Evolutionary conservation across 73 alveolate species (phyloP).

Genomic region (Symbiodinium natans): DNA sequence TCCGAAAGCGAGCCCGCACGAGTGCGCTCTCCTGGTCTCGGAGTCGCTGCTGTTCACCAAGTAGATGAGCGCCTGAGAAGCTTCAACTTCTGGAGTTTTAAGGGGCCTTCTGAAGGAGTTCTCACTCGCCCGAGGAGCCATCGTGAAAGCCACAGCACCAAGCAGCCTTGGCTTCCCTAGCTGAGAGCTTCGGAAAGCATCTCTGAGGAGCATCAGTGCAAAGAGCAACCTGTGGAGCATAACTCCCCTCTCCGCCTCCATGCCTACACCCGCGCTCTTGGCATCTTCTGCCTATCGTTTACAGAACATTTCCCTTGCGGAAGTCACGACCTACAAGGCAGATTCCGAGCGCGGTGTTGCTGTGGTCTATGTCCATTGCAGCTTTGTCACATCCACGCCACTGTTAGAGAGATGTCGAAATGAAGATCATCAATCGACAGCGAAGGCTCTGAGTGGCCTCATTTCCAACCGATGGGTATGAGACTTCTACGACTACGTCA

Average conservation of each 20-base stretch:
- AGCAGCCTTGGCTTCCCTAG: conserved; percentile 2
- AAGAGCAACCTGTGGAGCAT: no score
- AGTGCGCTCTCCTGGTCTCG: conserved; percentile 86
- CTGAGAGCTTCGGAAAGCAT: no score
- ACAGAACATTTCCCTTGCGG: no score
- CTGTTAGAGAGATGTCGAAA: conserved; percentile 51
- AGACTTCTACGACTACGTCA: no score
- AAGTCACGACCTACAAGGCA: no score
- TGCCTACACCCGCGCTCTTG: no score
- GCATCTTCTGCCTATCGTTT: no score
- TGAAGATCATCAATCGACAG: conserved; percentile 28
- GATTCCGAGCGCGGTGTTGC: background rate
- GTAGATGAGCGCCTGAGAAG: conserved; percentile 52
- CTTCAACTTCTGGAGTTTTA: background rate
- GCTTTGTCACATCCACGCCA: conserved; percentile 68
- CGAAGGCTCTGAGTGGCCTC: background rate
- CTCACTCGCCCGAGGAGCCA: no score
- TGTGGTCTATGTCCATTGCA: background rate
- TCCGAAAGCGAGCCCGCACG: no score
- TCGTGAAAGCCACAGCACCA: conserved; percentile 79
- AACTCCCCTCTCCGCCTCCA: no score
- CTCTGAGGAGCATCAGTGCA: no score
- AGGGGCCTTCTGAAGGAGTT: background rate
- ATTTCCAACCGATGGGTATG: no score
- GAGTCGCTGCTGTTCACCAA: conserved; percentile 81